phyloP scores from a whole-genome alignment of 257 asterid species.

The Lantana camara region DNA sequence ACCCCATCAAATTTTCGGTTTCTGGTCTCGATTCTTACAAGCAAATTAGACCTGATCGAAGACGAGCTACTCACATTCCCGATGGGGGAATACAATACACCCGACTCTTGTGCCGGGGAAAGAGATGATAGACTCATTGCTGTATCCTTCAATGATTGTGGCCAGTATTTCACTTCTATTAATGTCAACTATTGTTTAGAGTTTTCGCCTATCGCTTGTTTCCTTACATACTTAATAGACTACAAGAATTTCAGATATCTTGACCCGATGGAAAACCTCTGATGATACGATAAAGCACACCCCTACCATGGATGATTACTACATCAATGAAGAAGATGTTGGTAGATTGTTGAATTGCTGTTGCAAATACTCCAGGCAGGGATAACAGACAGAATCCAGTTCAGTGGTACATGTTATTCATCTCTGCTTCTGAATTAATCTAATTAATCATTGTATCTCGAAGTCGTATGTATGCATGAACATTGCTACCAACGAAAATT shows the following conservation, averaged over 20 bases:
- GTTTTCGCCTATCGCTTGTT: constrained; percentile 22
- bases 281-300: constrained; percentile 39
- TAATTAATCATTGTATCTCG: not conserved
- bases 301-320: constrained; percentile 32
- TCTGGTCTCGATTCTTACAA: constrained; percentile 57
- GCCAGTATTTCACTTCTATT: not conserved
- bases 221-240: constrained; percentile 56
- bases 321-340: constrained; percentile 57
- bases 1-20: constrained; percentile 44
- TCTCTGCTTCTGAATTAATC: not conserved
- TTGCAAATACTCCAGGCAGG: constrained; percentile 35
- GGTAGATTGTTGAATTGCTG: constrained; percentile 58
- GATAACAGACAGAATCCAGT: not conserved
- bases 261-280: constrained; percentile 58
- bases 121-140: constrained; percentile 41
- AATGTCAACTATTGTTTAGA: constrained; percentile 7
- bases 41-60: constrained; percentile 62
- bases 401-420: not conserved
- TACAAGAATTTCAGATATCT: constrained; percentile 48
- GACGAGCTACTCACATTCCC: constrained; percentile 60
- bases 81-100: constrained; percentile 34
- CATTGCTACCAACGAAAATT: not conserved
- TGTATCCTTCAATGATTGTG: constrained; percentile 60
- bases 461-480: constrained; percentile 8
- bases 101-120: constrained; percentile 31